These are phyloP conservation scores for Sophora flavescens DNA, from an alignment of 306 rosid genomes.

Conservation along the genomic window DNA sequence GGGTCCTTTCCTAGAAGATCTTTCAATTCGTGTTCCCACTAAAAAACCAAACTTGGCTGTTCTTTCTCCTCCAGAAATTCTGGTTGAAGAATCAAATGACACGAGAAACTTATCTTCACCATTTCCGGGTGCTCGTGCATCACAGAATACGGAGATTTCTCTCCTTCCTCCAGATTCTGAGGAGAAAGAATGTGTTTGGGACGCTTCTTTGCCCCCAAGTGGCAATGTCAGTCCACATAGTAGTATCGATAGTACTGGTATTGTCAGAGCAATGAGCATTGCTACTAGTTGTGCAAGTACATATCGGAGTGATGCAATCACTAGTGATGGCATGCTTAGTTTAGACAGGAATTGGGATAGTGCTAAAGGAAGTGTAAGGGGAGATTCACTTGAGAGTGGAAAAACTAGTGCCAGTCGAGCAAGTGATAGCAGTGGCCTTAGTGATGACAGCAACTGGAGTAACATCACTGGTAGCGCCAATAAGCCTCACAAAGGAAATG, in stretches of 20 bases:
- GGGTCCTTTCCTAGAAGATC: constrained; percentile 87
- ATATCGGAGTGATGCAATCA: constrained; percentile 74
- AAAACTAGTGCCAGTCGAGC: constrained; percentile 91
- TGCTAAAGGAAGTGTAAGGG: constrained; percentile 75
- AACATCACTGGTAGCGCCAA: constrained; percentile 87
- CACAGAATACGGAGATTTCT: constrained; percentile 64
- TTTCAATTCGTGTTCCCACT: constrained; percentile 65
- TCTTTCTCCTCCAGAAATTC: constrained; percentile 73
- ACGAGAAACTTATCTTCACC: constrained; percentile 55
- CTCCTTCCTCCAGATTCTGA: constrained; percentile 69
- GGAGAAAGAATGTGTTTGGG: constrained; percentile 92
- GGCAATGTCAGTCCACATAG: constrained; percentile 93
- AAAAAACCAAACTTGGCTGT: constrained; percentile 63
- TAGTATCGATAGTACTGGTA: constrained; percentile 83
- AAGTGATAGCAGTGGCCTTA: constrained; percentile 93
- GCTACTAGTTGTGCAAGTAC: constrained; percentile 87
- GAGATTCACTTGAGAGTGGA: constrained; percentile 91
- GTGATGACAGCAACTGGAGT: constrained; percentile 95
- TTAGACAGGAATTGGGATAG: constrained; percentile 79
- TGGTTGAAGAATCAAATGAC: constrained; percentile 65
- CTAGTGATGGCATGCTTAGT: constrained; percentile 90
- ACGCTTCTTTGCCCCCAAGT: constrained; percentile 95
- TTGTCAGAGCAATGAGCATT: constrained; percentile 87
- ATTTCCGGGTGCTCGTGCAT: constrained; percentile 59
- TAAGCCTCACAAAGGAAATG: constrained; percentile 96